Percentiles rank a stretch among this genome's conserved stretches.
Conservation (phyloP, 169 alveolate genomes). For the Plasmodium gonderi region DNA sequence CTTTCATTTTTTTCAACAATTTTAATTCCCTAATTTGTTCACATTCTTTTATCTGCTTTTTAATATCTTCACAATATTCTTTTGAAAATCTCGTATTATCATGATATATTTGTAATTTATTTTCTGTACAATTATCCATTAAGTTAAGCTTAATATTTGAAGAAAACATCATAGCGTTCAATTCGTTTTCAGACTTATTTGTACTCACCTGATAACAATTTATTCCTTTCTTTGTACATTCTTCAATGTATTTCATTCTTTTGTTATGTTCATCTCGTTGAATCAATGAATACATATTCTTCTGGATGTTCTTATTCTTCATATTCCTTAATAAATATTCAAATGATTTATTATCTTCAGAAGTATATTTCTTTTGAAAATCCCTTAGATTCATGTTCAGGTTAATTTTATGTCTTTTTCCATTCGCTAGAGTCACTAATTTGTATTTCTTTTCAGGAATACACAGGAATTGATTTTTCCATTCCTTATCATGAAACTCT, state of each 20-base stretch:
- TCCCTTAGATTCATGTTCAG: slow-evolving; percentile 80
- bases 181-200: slow-evolving; percentile 69
- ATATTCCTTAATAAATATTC: slow-evolving; percentile 77
- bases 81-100: slow-evolving; percentile 74
- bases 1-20: slow-evolving; percentile 40
- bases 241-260: slow-evolving; percentile 75
- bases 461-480: not conserved
- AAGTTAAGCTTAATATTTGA: not conserved
- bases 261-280: slow-evolving; percentile 75
- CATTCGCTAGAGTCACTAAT: slow-evolving; percentile 40
- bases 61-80: slow-evolving; percentile 72
- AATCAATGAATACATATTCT: slow-evolving; percentile 75
- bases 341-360: slow-evolving; percentile 84
- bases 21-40: slow-evolving; percentile 56
- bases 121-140: not conserved
- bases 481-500: not conserved
- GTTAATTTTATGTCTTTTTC: slow-evolving; percentile 77
- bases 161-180: slow-evolving; percentile 64
- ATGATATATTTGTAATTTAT: slow-evolving; percentile 27
- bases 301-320: slow-evolving; percentile 49
- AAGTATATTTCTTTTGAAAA: slow-evolving; percentile 78
- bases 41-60: slow-evolving; percentile 40
- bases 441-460: slow-evolving; percentile 53
- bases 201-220: slow-evolving; percentile 36
- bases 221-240: slow-evolving; percentile 79